A percentile compares a stretch with the other conserved stretches of the same genome.
Evolutionary conservation across 1,284 basidiomycete genomes (phyloP).

Genomic region (Malassezia caprae): DNA sequence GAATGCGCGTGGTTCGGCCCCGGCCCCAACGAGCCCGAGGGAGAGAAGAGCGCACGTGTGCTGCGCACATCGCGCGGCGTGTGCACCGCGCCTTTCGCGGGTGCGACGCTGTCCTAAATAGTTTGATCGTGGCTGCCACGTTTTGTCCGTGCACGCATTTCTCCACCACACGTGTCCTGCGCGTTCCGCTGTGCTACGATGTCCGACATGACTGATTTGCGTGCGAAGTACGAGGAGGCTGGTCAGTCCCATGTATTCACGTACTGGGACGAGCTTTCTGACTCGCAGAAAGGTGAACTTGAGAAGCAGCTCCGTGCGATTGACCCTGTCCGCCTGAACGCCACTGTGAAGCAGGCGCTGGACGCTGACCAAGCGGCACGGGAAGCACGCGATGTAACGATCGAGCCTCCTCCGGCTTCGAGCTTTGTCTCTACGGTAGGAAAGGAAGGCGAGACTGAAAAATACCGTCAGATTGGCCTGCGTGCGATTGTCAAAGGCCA

Average conservation of each 20-base stretch:
- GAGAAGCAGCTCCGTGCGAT: slow-evolving; percentile 66
- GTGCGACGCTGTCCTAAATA: slow-evolving; percentile 35
- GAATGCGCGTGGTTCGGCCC: slow-evolving; percentile 41
- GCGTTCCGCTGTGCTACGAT: slow-evolving; percentile 6
- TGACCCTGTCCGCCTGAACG: slow-evolving; percentile 82
- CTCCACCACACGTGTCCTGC: neutral
- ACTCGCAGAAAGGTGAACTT: slow-evolving; percentile 60
- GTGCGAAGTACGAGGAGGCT: slow-evolving; percentile 54
- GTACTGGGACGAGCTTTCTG: slow-evolving; percentile 68
- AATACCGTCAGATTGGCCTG: slow-evolving; percentile 59
- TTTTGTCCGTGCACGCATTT: neutral
- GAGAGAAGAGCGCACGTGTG: slow-evolving; percentile 34
- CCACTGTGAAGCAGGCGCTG: slow-evolving; percentile 69
- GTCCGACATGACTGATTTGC: slow-evolving; percentile 15
- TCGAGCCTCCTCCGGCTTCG: slow-evolving; percentile 29
- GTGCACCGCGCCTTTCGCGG: slow-evolving; percentile 32
- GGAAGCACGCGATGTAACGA: slow-evolving; percentile 47
- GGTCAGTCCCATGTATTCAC: slow-evolving; percentile 79
- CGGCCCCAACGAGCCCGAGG: slow-evolving; percentile 32
- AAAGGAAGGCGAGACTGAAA: slow-evolving; percentile 50
- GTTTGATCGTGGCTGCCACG: neutral
- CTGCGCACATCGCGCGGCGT: slow-evolving; percentile 37
- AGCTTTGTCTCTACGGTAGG: slow-evolving; percentile 29
- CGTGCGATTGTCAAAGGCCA: slow-evolving; percentile 68
- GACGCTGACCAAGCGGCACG: slow-evolving; percentile 58